Conservation (phyloP, 257 asterid genomes). For the Striga asiatica region DNA sequence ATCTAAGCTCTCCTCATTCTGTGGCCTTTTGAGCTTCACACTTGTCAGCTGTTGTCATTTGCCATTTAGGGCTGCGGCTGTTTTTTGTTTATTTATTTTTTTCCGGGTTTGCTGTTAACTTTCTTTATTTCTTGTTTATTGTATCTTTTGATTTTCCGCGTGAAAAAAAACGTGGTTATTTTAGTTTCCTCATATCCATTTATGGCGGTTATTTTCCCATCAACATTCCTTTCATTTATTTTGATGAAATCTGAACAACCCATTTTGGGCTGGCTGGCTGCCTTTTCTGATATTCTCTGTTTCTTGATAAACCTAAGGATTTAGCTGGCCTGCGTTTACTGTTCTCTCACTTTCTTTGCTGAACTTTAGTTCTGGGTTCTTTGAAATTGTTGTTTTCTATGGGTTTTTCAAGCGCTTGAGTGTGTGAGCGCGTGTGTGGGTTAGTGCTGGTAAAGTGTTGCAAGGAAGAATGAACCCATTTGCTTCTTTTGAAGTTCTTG, state of each 20-base stretch:
- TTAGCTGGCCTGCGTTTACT: too few species aligned
- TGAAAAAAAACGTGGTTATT: slow-evolving; percentile 14
- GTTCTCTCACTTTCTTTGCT: too few species aligned
- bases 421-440: background rate
- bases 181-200: slow-evolving; percentile 4
- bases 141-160: background rate
- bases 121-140: background rate
- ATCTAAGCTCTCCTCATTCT: slow-evolving; percentile 21
- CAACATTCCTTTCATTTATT: background rate
- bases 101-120: slow-evolving; percentile 18
- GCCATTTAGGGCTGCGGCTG: slow-evolving; percentile 13
- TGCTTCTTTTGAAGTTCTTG: slow-evolving; percentile 28
- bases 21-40: slow-evolving; percentile 2
- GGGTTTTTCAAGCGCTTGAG: slow-evolving; percentile 15
- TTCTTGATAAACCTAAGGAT: too few species aligned
- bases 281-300: background rate
- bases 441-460: too few species aligned
- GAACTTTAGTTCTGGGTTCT: background rate
- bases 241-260: slow-evolving; percentile 12
- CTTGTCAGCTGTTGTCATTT: background rate
- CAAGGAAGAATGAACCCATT: slow-evolving; percentile 32
- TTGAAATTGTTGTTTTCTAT: background rate
- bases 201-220: background rate
- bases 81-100: too few species aligned
- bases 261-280: background rate